Percentiles rank a stretch among this genome's conserved stretches.
Evolutionary conservation across 371 early-diverging fungal species (phyloP).

Genomic region (Coelomomyces lativittatus): DNA sequence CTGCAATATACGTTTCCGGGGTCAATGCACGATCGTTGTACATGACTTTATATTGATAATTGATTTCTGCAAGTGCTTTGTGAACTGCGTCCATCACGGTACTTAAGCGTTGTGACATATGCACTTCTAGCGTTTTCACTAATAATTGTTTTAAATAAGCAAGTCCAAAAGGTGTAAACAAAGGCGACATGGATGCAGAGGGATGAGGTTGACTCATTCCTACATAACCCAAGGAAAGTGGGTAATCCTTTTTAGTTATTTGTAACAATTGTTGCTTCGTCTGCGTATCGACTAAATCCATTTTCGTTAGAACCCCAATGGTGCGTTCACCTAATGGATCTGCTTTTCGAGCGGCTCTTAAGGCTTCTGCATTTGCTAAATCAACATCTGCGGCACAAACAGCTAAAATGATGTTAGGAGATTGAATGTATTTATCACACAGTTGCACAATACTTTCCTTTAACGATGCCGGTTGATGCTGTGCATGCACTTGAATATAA

Average conservation of each 20-base stretch:
- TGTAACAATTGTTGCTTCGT: constrained; percentile 46
- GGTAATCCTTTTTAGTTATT: constrained; percentile 82
- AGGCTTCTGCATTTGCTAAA: constrained; percentile 93
- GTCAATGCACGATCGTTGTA: constrained; percentile 86
- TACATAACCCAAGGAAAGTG: constrained; percentile 86
- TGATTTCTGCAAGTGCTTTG: constrained; percentile 73
- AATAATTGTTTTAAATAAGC: constrained; percentile 57
- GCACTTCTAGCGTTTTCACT: constrained; percentile 73
- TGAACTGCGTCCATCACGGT: constrained; percentile 73
- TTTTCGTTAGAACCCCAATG: constrained; percentile 96
- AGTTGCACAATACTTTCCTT: constrained; percentile 83
- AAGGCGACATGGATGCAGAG: constrained; percentile 4
- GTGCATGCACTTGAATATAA: constrained; percentile 86
- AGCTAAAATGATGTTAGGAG: constrained; percentile 90
- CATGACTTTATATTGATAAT: constrained; percentile 92
- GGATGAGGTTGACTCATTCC: constrained; percentile 44
- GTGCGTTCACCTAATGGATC: constrained; percentile 90
- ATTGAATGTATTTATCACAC: constrained; percentile 77
- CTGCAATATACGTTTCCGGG: constrained; percentile 86
- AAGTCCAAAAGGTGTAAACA: constrained; percentile 55
- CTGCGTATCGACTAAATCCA: constrained; percentile 86
- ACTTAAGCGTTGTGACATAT: constrained; percentile 67
- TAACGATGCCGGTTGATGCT: constrained; percentile 78
- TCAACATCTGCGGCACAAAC: constrained; percentile 97
- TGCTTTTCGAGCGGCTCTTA: constrained; percentile 43